A percentile compares a stretch with the other conserved stretches of the same genome.
Evolutionary conservation across 2,329 filamentous ascomycete species (phyloP).

Genomic region (Aschersonia sp.): DNA sequence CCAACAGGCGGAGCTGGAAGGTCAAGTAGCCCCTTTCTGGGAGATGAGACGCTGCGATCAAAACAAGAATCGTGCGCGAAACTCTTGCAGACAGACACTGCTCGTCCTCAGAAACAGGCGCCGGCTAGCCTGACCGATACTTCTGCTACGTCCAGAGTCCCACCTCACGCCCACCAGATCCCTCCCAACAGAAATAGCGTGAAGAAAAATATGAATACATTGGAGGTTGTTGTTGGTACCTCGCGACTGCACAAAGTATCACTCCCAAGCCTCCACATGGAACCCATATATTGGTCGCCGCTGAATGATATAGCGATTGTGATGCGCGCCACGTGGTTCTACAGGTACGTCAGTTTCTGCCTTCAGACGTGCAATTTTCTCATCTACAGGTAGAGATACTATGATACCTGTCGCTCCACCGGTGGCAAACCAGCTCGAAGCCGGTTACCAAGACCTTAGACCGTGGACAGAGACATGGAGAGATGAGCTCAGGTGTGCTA

Average conservation of each 20-base stretch:
- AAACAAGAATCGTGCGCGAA: not conserved
- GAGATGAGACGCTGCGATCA: not conserved
- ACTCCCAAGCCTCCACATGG: constrained; percentile 72
- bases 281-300: constrained; percentile 95
- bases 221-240: constrained; percentile 68
- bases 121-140: no score
- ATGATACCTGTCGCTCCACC: constrained; percentile 79
- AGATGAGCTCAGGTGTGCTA: constrained; percentile 78
- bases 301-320: constrained; percentile 79
- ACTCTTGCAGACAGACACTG: not conserved
- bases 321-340: constrained; percentile 88
- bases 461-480: constrained; percentile 88
- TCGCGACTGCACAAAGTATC: constrained; percentile 84
- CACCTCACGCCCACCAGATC: no score
- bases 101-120: no score
- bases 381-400: constrained; percentile 43
- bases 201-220: constrained; percentile 1
- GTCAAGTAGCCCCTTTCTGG: not conserved
- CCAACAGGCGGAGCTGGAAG: not conserved
- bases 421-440: constrained; percentile 83
- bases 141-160: no score
- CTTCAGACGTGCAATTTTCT: not conserved
- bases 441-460: constrained; percentile 73
- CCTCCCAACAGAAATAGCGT: constrained; percentile 1
- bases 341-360: constrained; percentile 35